Evolutionary conservation across 129 eudicot genomes (phyloP), one percentile per base, ranked within the genome.

Genomic region (Lactuca sativa): DNA sequence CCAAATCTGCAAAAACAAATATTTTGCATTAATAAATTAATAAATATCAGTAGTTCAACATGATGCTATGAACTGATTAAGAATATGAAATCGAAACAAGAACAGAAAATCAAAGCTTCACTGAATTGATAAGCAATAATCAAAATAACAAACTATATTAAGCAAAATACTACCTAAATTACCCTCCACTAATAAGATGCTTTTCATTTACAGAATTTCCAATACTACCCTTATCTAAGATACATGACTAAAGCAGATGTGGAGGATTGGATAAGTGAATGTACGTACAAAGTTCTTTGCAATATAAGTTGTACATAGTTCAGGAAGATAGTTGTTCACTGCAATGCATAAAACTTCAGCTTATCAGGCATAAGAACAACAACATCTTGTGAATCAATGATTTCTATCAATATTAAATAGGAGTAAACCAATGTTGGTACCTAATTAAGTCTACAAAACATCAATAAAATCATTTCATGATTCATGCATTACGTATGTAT

Each of bases 241-340:
- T 25, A 25, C 30, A 25, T 25, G 30, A 25, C 30, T 25, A 25
- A 25, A 25, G 30, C 30, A 25, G 30, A 25, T 25, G 30, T 25
- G 31, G 21, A 56, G 30, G 18, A 25, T 43, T 48, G 53, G 34
- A 40, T 14, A 54, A 59, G 40, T 59, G 44, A 34, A 81, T 61
- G 52, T 74, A 86, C 98, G 72, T 84, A 92, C 98, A 63, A 92
- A 89, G 78, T 89, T 89, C 83, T 83, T 86, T 41, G 98, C 98
- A 68, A 92, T 84, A 75, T 86, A 89, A 74, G 83, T 66, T 53
- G 86, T 71, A 70, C 95, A 92, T 54, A 78, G 83, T 49, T 82
- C 88, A 17, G 76, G 75, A 55, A 92, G 76, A 77, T 76, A 79
- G 66, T 81, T 88, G 62, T 73, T 82, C 70, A 78, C 96, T 92